These are phyloP conservation scores for Prunus yedoensis DNA, from an alignment of 331 rosid genomes.

Conservation along the genomic window DNA sequence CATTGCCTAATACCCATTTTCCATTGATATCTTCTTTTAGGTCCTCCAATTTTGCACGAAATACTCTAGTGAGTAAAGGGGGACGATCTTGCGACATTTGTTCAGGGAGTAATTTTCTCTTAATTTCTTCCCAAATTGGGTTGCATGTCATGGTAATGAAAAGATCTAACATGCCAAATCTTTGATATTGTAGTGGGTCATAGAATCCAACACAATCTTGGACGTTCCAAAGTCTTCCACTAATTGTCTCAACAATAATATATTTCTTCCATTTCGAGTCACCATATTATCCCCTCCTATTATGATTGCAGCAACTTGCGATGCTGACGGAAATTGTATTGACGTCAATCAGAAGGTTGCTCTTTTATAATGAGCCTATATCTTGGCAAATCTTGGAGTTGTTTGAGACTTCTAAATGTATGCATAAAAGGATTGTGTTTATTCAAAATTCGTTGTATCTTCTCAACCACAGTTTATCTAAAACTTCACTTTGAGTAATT, in stretches of 20 bases:
- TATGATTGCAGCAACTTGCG: not conserved
- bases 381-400: not conserved
- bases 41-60: not conserved
- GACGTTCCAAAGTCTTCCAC: not conserved
- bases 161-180: not conserved
- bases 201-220: not conserved
- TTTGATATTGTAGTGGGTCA: not conserved
- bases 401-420: not conserved
- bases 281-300: not conserved
- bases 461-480: not conserved
- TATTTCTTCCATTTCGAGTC: not conserved
- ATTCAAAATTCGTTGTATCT: not conserved
- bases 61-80: not conserved
- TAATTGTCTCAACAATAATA: not conserved
- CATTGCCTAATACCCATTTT: not conserved
- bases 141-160: constrained; percentile 5
- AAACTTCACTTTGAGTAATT: not conserved
- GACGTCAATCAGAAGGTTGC: not conserved
- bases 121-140: not conserved
- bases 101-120: not conserved
- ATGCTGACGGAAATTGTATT: not conserved
- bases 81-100: not conserved
- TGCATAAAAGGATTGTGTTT: not conserved
- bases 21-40: not conserved
- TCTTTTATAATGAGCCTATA: not conserved